phyloP scores from a whole-genome alignment of 345 rosid species.

The Corchorus olitorius region DNA sequence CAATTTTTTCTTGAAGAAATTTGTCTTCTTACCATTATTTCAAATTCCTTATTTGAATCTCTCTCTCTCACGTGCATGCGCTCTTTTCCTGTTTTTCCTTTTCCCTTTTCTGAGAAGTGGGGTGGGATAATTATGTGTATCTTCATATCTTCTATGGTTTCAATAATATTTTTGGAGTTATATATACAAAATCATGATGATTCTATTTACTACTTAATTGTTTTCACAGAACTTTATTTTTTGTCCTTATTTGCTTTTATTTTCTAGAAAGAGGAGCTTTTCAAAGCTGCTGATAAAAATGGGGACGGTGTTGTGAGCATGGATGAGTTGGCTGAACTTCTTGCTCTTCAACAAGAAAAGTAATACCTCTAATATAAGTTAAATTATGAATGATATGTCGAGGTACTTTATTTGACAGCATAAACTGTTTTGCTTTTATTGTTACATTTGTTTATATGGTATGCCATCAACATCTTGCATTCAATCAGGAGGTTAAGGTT shows the following conservation, averaged over 20 bases:
- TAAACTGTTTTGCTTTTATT: no score
- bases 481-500: neutral
- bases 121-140: neutral
- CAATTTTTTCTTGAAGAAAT: neutral
- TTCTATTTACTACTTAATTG: neutral
- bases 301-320: constrained; percentile 86
- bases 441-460: no score
- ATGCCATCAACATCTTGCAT: neutral
- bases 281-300: constrained; percentile 85
- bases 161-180: neutral
- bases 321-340: constrained; percentile 93
- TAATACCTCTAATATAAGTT: constrained; percentile 35
- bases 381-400: constrained; percentile 2
- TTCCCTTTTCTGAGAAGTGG: neutral
- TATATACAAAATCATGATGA: neutral
- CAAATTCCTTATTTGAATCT: neutral
- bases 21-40: neutral
- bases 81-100: no score
- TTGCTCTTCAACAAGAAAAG: constrained; percentile 85
- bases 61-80: neutral
- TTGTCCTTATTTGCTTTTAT: constrained; percentile 29
- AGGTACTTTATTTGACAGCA: no score
- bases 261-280: constrained; percentile 86
- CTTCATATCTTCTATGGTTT: neutral
- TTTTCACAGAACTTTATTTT: constrained; percentile 5